Evolutionary conservation across 495 filamentous ascomycete genomes (phyloP), one percentile per base, ranked within the genome.

Genomic region (Penicillium atrosanguineum): DNA sequence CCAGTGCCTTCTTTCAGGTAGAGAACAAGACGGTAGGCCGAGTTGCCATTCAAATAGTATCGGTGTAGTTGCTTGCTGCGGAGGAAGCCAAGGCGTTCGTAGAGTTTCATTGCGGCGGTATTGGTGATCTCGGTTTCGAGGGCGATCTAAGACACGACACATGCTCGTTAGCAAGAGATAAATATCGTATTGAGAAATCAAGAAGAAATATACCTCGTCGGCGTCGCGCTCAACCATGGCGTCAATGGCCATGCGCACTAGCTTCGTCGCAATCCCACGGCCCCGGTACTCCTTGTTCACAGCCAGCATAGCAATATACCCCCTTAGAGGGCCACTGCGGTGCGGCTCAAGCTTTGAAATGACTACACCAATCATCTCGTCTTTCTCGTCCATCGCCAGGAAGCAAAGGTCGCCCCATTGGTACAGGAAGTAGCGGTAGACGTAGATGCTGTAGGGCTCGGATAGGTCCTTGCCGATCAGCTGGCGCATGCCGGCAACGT

Each of bases 391-490:
- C 52, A 95, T 79, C 7, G 90, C 88, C 80, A 98, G 89, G 68
- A 89, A 97, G 64, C 95, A 97, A 19, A 99, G 76, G 59, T 97
- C 86, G 18, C 89, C 90, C 95, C 95, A 99, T 84, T 97, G 90
- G 68, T 94, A 97, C 16, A 99, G 78, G 65, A 99, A 99, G 75
- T 97, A 99, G 25, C 95, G 84, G 74, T 97, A 99, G 45, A 99
- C 95, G 72, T 97, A 99, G 66, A 99, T 97, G 73, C 94, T 97
- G 72, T 99, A 99, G 2, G 95, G 95, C 67, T 99, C 95, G 52
- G 93, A 97, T 25, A 99, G 83, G 66, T 97, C 95, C 55, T 93
- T 94, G 25, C 92, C 95, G 66, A 99, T 99, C 63, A 99, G 72
- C 50, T 90, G 83, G 47, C 95, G 83, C 73, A 99, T 97, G 20